These are phyloP conservation scores for Aureobasidium sp. DNA, from an alignment of 2,329 filamentous ascomycete species.

Conservation along the genomic window DNA sequence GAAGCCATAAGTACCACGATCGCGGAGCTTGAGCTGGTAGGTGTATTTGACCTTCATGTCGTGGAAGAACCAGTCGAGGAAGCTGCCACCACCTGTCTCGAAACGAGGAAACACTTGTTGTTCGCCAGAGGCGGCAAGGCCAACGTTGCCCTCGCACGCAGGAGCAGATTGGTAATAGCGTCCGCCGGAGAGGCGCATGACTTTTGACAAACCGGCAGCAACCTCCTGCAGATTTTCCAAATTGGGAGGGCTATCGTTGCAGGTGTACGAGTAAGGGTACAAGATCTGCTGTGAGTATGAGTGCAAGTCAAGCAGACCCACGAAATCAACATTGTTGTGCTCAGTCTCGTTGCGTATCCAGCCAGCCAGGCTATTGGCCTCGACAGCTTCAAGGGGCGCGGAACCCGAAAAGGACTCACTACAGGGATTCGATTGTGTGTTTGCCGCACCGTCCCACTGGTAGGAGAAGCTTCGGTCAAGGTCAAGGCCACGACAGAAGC, in stretches of 20 bases:
- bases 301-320: constrained; percentile 85
- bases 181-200: constrained; percentile 66
- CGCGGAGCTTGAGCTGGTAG: constrained; percentile 89
- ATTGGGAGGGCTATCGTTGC: constrained; percentile 67
- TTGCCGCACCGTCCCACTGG: constrained; percentile 62
- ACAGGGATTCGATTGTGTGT: constrained; percentile 65
- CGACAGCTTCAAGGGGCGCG: constrained; percentile 71
- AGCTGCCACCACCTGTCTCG: constrained; percentile 72
- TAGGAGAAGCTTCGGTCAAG: constrained; percentile 81
- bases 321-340: constrained; percentile 62
- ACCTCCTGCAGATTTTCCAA: constrained; percentile 89
- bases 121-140: constrained; percentile 27
- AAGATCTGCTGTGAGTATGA: constrained; percentile 93
- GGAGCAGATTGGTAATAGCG: constrained; percentile 55
- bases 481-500: constrained; percentile 81
- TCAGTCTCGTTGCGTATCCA: constrained; percentile 77
- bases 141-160: constrained; percentile 74
- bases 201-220: constrained; percentile 77
- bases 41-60: constrained; percentile 73
- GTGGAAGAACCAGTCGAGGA: constrained; percentile 93
- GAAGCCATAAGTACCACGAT: constrained; percentile 92
- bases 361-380: constrained; percentile 64
- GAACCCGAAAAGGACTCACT: constrained; percentile 85
- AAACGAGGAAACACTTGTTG: constrained; percentile 45
- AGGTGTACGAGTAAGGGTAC: constrained; percentile 86